Percentiles rank a stretch among this genome's conserved stretches.
These are phyloP conservation scores for Lineolata rhizophorae DNA, from an alignment of 495 filamentous ascomycete genomes.

Conservation along the genomic window DNA sequence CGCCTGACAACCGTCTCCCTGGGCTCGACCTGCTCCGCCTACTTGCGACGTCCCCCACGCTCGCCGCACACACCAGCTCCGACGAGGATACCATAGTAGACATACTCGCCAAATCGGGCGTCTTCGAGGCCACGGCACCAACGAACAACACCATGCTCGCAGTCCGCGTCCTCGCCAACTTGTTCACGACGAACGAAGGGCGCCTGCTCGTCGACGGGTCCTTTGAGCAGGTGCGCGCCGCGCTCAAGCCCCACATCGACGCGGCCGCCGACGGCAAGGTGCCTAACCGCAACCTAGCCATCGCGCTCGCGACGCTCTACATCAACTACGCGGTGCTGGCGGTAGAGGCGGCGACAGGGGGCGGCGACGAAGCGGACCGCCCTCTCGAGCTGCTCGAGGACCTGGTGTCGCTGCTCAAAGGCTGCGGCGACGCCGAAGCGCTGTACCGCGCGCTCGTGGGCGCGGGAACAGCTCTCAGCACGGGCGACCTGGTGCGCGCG, in stretches of 20 bases:
- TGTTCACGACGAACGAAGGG: conserved; percentile 59
- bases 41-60: conserved; percentile 36
- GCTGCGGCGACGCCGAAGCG: conserved; percentile 56
- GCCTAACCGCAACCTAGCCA: conserved; percentile 50
- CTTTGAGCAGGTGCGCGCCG: conserved; percentile 26
- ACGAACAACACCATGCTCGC: conserved; percentile 75
- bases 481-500: conserved; percentile 25
- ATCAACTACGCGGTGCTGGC: conserved; percentile 56
- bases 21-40: conserved; percentile 70
- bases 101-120: conserved; percentile 24
- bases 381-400: conserved; percentile 39
- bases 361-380: conserved; percentile 24
- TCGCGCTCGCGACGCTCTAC: conserved; percentile 61
- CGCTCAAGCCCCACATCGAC: conserved; percentile 15
- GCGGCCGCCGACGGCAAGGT: neutral
- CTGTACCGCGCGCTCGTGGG: conserved; percentile 68
- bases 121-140: conserved; percentile 29
- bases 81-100: conserved; percentile 29
- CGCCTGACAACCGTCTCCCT: conserved; percentile 53
- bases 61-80: conserved; percentile 28
- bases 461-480: conserved; percentile 49
- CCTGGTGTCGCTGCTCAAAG: conserved; percentile 35
- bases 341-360: conserved; percentile 4
- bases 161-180: conserved; percentile 60
- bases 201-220: conserved; percentile 33